A percentile compares a stretch with the other conserved stretches of the same genome.
Conservation (phyloP, 2,329 filamentous ascomycete genomes). For the Talaromyces sp. region DNA sequence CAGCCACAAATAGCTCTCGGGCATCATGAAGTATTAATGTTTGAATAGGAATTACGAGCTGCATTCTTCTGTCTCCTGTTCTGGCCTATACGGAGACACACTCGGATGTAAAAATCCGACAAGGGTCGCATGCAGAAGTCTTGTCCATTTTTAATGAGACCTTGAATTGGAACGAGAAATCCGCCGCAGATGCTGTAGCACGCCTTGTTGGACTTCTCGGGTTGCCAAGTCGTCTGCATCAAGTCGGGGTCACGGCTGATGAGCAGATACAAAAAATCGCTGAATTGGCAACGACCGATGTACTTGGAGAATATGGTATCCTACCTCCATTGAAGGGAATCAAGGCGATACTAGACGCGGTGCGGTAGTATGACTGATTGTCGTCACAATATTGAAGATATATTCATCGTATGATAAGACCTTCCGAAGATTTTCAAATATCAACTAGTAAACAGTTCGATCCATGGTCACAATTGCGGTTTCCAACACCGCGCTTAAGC, state of each 20-base stretch:
- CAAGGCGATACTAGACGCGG: constrained; percentile 25
- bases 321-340: constrained; percentile 4
- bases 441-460: no score
- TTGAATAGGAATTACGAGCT: not conserved
- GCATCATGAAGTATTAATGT: not conserved
- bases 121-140: not conserved
- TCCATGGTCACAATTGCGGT: no score
- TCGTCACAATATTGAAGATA: not conserved
- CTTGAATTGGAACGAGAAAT: constrained; percentile 21
- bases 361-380: constrained; percentile 13
- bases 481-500: not conserved
- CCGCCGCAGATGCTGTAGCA: constrained; percentile 17
- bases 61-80: not conserved
- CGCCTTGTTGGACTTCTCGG: constrained; percentile 14
- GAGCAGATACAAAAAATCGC: constrained; percentile 1
- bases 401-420: not conserved
- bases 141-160: constrained; percentile 2
- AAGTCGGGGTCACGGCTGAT: constrained; percentile 4
- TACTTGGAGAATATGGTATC: constrained; percentile 14
- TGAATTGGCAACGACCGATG: constrained; percentile 1
- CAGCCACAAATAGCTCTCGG: not conserved
- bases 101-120: not conserved
- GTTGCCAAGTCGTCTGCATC: not conserved
- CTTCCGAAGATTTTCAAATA: no score
- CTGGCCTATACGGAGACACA: constrained; percentile 1